phyloP scores from a whole-genome alignment of 1,284 basidiomycete genomes.

The Cutaneotrichosporon cavernicola region DNA sequence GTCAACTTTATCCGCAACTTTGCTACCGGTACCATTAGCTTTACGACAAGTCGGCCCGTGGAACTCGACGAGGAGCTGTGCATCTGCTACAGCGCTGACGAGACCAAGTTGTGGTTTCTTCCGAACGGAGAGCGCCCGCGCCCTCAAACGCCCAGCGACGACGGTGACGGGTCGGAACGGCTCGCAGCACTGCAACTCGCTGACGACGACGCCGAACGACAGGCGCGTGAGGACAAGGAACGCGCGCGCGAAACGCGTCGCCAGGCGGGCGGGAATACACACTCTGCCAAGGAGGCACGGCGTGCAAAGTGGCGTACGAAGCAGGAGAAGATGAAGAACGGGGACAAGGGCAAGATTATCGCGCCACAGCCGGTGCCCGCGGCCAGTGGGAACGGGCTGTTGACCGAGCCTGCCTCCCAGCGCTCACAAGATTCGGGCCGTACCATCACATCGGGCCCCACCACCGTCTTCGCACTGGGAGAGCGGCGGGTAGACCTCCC shows the following conservation, averaged over 20 bases:
- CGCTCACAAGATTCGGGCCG: background rate
- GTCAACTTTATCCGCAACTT: conserved; percentile 49
- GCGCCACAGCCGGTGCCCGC: conserved; percentile 11
- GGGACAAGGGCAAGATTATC: conserved; percentile 1
- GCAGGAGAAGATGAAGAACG: conserved; percentile 19
- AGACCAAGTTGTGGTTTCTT: conserved; percentile 51
- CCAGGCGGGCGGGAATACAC: conserved; percentile 18
- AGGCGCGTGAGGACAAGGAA: background rate
- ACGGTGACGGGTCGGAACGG: conserved; percentile 18
- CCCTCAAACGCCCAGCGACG: conserved; percentile 12
- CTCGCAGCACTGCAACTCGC: conserved; percentile 13
- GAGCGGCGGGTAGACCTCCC: conserved; percentile 23
- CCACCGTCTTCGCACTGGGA: background rate
- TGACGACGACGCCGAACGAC: conserved; percentile 12
- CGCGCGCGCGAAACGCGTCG: conserved; percentile 5
- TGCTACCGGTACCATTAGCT: conserved; percentile 36
- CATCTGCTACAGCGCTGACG: conserved; percentile 51
- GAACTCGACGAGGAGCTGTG: conserved; percentile 45
- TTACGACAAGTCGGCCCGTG: conserved; percentile 38
- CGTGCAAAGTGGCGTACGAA: conserved; percentile 16
- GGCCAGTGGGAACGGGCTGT: background rate
- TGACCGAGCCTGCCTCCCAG: background rate
- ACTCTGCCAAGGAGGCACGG: conserved; percentile 18
- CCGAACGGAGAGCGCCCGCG: conserved; percentile 21
- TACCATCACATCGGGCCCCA: background rate